phyloP scores from a whole-genome alignment of 192 early-diverging fungal genomes.

The Coemansia sp. region DNA sequence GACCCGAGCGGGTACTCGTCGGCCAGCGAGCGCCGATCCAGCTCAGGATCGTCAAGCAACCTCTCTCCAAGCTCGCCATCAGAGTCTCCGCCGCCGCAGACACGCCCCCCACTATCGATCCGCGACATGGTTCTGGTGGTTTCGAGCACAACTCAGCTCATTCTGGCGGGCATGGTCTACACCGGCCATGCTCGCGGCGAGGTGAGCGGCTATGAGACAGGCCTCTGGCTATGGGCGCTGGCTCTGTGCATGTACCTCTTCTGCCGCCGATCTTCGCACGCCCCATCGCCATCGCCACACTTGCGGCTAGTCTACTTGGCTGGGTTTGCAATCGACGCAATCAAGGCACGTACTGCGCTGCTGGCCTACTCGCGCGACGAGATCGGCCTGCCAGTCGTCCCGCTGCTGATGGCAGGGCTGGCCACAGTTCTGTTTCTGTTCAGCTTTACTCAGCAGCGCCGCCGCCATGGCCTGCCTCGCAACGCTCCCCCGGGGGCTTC shows the following conservation, averaged over 20 bases:
- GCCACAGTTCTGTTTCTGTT: slow-evolving; percentile 15
- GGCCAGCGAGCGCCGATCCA: background rate
- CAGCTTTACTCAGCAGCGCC: slow-evolving; percentile 41
- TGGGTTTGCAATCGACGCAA: slow-evolving; percentile 17
- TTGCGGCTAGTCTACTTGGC: slow-evolving; percentile 30
- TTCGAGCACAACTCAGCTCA: slow-evolving; percentile 10
- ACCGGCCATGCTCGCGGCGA: background rate
- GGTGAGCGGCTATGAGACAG: slow-evolving; percentile 9
- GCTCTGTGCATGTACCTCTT: slow-evolving; percentile 28
- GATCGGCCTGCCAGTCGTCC: slow-evolving; percentile 1
- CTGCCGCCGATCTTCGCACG: slow-evolving; percentile 4
- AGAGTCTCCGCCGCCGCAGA: background rate
- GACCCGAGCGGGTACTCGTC: background rate
- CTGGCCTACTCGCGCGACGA: slow-evolving; percentile 22
- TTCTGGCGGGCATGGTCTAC: slow-evolving; percentile 6
- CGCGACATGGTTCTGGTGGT: slow-evolving; percentile 25
- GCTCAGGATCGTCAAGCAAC: background rate
- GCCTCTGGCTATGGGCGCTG: slow-evolving; percentile 33
- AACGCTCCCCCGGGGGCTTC: slow-evolving; percentile 11
- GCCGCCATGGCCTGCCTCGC: slow-evolving; percentile 31
- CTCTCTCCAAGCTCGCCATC: background rate
- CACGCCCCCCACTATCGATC: slow-evolving; percentile 7
- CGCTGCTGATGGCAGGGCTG: slow-evolving; percentile 15
- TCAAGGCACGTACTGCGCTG: slow-evolving; percentile 30
- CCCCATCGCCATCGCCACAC: slow-evolving; percentile 43